These are phyloP conservation scores for Penicillium sp. DNA, from an alignment of 2,329 filamentous ascomycete genomes.

Conservation along the genomic window DNA sequence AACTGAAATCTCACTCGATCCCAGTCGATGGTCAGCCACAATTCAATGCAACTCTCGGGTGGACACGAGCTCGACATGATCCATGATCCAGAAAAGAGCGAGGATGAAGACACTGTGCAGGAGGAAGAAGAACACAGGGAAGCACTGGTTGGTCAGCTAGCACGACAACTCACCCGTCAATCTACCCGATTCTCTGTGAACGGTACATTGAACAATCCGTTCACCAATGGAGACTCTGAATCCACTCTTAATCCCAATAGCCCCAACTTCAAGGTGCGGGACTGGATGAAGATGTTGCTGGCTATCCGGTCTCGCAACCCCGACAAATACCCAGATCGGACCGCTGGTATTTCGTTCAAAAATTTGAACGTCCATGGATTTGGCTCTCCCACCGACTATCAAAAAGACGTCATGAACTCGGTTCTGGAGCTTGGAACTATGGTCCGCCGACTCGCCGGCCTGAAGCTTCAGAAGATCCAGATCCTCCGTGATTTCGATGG, in stretches of 20 bases:
- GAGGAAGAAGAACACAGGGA: not conserved
- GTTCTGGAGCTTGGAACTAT: conserved; percentile 35
- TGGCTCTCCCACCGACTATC: conserved; percentile 63
- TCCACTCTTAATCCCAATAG: conserved; percentile 19
- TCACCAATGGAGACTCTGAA: conserved; percentile 15
- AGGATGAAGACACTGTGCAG: not conserved
- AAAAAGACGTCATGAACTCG: conserved; percentile 61
- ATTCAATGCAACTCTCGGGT: not conserved
- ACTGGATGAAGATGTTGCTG: conserved; percentile 22
- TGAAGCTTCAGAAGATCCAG: not conserved
- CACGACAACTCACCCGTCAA: conserved; percentile 18
- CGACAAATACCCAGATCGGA: conserved; percentile 11
- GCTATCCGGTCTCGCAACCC: conserved; percentile 19
- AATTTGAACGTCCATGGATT: conserved; percentile 64
- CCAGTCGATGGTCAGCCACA: not conserved
- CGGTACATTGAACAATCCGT: conserved; percentile 16
- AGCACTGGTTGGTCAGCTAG: not conserved
- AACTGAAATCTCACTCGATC: not conserved
- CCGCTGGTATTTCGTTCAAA: conserved; percentile 62
- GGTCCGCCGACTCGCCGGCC: not conserved
- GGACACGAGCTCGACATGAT: not conserved
- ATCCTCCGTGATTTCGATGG: conserved; percentile 1
- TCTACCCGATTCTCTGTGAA: conserved; percentile 18
- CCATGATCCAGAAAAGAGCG: not conserved
- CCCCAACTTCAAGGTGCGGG: conserved; percentile 17